Base-by-base conservation (phyloP, 2,329 filamentous ascomycete species). In the Sclerotinia glacialis region DNA sequence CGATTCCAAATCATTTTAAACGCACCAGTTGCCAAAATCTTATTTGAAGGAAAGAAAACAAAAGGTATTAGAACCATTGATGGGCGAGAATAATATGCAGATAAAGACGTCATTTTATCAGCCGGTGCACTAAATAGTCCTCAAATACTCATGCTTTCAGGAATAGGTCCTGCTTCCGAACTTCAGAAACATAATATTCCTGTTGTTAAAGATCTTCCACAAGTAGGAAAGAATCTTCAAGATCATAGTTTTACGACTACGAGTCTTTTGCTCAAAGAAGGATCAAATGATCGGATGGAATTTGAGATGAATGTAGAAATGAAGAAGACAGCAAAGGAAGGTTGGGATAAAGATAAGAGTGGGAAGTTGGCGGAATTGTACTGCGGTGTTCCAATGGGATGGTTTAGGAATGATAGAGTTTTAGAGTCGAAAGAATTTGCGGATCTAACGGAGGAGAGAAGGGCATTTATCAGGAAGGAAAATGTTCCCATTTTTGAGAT, bases 151-250 rank as follows among this genome's bases (percentile, higher is more conserved):
- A 81, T 82, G 73, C 76, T 82, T 12, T 80, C 78, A 37, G 82
- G 81, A 42, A 74, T 83, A 52, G 81, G 81, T 0, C 78, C 79
- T 5, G 71, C 69, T 21, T 74, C 68, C 3, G 79, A 81, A 71
- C 76, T 82, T 3, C 42, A 73, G 34, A 73, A 73, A 54, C 72
- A 83, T 71, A 75, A 78, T 44, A 87, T 89, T 68, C 76, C 79
- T 2, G 77, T 87, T 3, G 70, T 88, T 42, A 85, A 68, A 3
- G 80, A 89, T 71, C 79, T 87, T 1, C 86, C 86, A 0, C 86
- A 89, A 14, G 86, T 90, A n/a, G 88, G 87, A 50, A 80, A 79
- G 54, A 88, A 89, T 75, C 78, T 88, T 1, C 80, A 84, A 82
- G 70, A 80, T 83, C 63, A 83, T 55, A 61, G 65, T 44, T 72